These are phyloP conservation scores for Ustilago curta DNA, from an alignment of 1,284 basidiomycete species.

Conservation along the genomic window DNA sequence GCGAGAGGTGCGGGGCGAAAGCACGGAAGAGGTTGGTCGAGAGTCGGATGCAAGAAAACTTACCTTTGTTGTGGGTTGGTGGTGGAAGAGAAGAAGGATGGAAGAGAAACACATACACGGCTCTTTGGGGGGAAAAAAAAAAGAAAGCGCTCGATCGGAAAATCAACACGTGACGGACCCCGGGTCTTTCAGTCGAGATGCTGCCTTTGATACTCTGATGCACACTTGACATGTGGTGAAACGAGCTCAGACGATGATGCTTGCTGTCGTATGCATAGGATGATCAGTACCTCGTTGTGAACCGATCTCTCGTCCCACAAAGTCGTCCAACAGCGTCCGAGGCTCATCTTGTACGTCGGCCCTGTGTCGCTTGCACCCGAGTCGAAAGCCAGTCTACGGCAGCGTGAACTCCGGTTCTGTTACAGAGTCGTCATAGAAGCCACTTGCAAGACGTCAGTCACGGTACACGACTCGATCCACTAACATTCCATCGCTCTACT, in stretches of 20 bases:
- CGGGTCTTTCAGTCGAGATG: too few species aligned
- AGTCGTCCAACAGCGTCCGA: too few species aligned
- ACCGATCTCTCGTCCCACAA: too few species aligned
- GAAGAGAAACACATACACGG: neutral
- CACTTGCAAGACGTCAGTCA: neutral
- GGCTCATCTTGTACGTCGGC: slow-evolving; percentile 16
- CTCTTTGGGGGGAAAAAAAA: too few species aligned
- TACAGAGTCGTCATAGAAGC: neutral
- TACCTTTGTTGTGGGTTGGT: slow-evolving; percentile 13
- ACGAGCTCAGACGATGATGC: too few species aligned
- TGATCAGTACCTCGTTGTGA: too few species aligned
- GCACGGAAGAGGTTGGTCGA: neutral
- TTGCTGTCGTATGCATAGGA: too few species aligned
- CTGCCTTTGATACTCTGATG: too few species aligned
- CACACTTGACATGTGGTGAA: too few species aligned
- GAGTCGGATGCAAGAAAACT: slow-evolving; percentile 9
- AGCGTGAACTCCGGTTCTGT: slow-evolving; percentile 37
- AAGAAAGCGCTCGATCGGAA: too few species aligned
- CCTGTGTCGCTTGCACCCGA: slow-evolving; percentile 21
- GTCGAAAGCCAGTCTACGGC: slow-evolving; percentile 42
- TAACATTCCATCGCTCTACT: neutral
- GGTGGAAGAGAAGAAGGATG: slow-evolving; percentile 26
- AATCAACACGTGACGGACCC: too few species aligned
- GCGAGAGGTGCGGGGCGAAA: neutral
- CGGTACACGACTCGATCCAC: neutral